Evolutionary conservation across 805 yeast genomes (phyloP).

Genomic region (Tetrapisispora phaffii): DNA sequence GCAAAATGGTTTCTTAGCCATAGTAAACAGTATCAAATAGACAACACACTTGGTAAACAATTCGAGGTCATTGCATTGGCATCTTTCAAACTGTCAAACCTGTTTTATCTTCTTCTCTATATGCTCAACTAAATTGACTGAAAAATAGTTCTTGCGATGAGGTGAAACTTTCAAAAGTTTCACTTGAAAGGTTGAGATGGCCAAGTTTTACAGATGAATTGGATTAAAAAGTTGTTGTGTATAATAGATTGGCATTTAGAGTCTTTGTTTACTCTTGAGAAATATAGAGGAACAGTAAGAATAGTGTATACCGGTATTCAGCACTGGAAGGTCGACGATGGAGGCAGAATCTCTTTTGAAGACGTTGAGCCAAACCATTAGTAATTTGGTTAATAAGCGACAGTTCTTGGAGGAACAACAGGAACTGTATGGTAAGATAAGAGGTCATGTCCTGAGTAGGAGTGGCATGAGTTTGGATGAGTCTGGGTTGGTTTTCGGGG

Average conservation of each 20-base stretch:
- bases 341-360: conserved; percentile 10
- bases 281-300: too few species aligned
- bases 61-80: too few species aligned
- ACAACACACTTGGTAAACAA: too few species aligned
- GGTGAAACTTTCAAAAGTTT: conserved; percentile 1
- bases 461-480: conserved; percentile 5
- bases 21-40: too few species aligned
- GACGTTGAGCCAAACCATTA: conserved; percentile 17
- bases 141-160: not conserved
- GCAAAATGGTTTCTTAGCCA: too few species aligned
- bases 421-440: conserved; percentile 16
- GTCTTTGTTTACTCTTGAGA: too few species aligned
- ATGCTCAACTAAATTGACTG: not conserved
- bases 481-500: conserved; percentile 24
- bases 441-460: conserved; percentile 6
- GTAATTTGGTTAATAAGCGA: conserved; percentile 16
- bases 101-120: too few species aligned
- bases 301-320: not conserved
- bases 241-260: too few species aligned
- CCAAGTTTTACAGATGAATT: too few species aligned
- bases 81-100: too few species aligned
- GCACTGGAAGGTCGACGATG: conserved; percentile 1
- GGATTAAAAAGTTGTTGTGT: too few species aligned
- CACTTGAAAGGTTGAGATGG: too few species aligned
- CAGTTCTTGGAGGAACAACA: conserved; percentile 23